A percentile compares a stretch with the other conserved stretches of the same genome.
Evolutionary conservation across 345 rosid species (phyloP).

Genomic region (Sisymbrium altissimum): DNA sequence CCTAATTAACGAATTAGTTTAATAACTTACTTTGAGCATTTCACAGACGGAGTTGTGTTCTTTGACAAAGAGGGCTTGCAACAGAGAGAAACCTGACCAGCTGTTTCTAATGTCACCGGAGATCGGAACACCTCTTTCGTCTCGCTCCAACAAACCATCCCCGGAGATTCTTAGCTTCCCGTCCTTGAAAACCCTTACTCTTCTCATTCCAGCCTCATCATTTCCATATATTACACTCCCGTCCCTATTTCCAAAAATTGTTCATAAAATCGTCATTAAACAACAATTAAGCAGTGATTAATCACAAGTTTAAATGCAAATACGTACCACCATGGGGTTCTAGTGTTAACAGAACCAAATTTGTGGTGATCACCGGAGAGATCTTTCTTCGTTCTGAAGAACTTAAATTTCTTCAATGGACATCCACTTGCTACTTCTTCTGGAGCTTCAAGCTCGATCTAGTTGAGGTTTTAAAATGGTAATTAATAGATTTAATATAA

Average conservation of each 20-base stretch:
- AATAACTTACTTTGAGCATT: constrained; percentile 52
- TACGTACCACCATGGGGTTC: constrained; percentile 83
- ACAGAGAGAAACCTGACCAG: constrained; percentile 75
- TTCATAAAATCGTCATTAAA: background rate
- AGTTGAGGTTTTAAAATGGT: background rate
- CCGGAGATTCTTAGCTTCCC: constrained; percentile 59
- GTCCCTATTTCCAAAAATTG: constrained; percentile 43
- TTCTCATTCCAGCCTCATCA: constrained; percentile 53
- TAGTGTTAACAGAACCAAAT: constrained; percentile 53
- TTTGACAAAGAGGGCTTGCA: constrained; percentile 65
- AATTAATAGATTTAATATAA: background rate
- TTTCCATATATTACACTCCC: constrained; percentile 82
- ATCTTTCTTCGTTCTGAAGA: constrained; percentile 52
- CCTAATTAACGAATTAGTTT: background rate
- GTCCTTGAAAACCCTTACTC: constrained; percentile 65
- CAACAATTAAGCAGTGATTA: background rate
- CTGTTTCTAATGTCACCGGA: constrained; percentile 77
- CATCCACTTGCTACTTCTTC: constrained; percentile 47
- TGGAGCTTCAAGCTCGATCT: constrained; percentile 66
- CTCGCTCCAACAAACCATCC: constrained; percentile 55
- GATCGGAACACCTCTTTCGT: constrained; percentile 58
- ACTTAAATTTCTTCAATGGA: constrained; percentile 66
- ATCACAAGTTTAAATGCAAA: background rate
- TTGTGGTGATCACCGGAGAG: constrained; percentile 36
- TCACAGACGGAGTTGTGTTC: constrained; percentile 72